Percentiles rank a stretch among this genome's conserved stretches.
phyloP scores from a whole-genome alignment of 352 stramenopile genomes.

The Globisporangium canariense region DNA sequence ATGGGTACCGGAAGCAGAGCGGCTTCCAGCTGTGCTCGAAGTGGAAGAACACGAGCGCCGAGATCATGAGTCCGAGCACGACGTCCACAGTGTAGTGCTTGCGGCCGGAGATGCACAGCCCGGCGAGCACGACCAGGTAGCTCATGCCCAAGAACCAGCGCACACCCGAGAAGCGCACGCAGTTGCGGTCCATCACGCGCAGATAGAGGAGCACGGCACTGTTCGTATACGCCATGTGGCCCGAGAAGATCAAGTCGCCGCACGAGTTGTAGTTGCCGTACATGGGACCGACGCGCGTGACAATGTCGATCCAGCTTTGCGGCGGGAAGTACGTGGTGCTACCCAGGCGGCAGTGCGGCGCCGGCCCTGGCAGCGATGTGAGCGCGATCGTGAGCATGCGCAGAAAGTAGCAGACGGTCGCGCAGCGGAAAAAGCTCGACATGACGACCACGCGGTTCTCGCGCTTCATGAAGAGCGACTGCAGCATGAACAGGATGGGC shows the following conservation, averaged over 20 bases:
- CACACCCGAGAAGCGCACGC: conserved; percentile 39
- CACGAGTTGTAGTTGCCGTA: conserved; percentile 79
- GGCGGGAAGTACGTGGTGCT: conserved; percentile 58
- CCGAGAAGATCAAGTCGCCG: conserved; percentile 75
- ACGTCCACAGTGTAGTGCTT: conserved; percentile 84
- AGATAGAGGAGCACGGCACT: conserved; percentile 65
- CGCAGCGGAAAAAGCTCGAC: conserved; percentile 62
- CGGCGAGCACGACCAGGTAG: conserved; percentile 50
- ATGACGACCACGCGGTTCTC: conserved; percentile 47
- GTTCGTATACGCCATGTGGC: conserved; percentile 72
- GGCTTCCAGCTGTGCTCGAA: conserved; percentile 74
- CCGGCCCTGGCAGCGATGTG: conserved; percentile 66
- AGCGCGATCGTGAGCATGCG: conserved; percentile 62
- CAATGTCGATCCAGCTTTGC: conserved; percentile 66
- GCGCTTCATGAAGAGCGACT: conserved; percentile 47
- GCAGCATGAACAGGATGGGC: conserved; percentile 56
- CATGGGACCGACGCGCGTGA: conserved; percentile 64
- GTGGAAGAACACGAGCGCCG: conserved; percentile 72
- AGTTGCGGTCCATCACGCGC: conserved; percentile 57
- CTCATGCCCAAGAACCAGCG: conserved; percentile 49
- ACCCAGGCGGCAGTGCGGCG: conserved; percentile 54
- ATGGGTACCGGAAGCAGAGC: conserved; percentile 37
- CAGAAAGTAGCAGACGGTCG: conserved; percentile 70
- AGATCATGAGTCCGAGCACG: conserved; percentile 61
- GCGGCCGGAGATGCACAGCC: conserved; percentile 56